Evolutionary conservation across 257 asterid genomes (phyloP).

Genomic region (Nicotiana obtusifolia): DNA sequence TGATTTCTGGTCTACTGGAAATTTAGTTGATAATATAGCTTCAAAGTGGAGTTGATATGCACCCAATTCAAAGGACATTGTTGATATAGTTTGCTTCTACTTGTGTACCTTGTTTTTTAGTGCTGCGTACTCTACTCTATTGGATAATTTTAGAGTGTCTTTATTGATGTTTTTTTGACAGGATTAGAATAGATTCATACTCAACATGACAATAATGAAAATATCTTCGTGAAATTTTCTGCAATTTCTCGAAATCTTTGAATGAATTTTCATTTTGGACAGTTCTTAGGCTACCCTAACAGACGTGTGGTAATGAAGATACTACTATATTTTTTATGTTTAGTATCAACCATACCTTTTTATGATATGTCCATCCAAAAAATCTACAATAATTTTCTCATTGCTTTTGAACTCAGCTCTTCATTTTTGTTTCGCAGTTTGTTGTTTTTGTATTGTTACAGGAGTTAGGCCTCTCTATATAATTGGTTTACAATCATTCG

Average conservation of each 20-base stretch:
- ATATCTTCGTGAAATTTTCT: slow-evolving; percentile 3
- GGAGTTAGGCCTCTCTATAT: no score
- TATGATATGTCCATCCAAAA: neutral
- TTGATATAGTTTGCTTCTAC: slow-evolving; percentile 23
- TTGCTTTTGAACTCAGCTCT: no score
- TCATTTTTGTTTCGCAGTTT: no score
- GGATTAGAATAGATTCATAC: slow-evolving; percentile 33
- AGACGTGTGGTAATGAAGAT: no score
- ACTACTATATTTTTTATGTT: no score
- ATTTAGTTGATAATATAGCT: neutral
- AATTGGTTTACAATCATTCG: no score
- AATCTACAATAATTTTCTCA: neutral
- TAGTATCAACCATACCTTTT: neutral
- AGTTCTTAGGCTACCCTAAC: neutral
- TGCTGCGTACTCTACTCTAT: neutral
- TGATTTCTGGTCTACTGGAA: slow-evolving; percentile 15
- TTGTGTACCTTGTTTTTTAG: slow-evolving; percentile 18
- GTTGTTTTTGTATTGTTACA: no score
- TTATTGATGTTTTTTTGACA: slow-evolving; percentile 26
- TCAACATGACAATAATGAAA: slow-evolving; percentile 7
- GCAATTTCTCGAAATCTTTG: neutral
- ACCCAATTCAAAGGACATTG: slow-evolving; percentile 39
- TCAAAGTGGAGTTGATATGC: slow-evolving; percentile 26
- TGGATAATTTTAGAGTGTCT: slow-evolving; percentile 1
- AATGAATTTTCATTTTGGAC: neutral